Evolutionary conservation across 805 yeast species (phyloP).

Genomic region (Sporopachydermia lactativora): DNA sequence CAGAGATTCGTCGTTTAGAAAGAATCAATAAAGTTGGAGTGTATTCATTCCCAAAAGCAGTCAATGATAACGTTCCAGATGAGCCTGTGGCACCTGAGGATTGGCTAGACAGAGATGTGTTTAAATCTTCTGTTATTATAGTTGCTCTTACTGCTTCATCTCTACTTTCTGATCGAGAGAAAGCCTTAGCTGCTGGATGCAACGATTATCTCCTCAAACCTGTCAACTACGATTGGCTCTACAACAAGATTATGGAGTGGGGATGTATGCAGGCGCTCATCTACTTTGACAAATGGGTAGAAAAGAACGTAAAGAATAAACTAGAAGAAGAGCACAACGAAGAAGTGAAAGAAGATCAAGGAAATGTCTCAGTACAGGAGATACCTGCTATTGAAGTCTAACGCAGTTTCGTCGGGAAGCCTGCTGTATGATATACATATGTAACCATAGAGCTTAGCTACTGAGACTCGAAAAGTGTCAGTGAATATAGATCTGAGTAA

Average conservation of each 20-base stretch:
- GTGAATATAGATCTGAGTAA: too few relatives aligned
- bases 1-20: slow-evolving; percentile 79
- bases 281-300: slow-evolving; percentile 87
- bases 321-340: background rate
- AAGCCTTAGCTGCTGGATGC: slow-evolving; percentile 94
- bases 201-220: slow-evolving; percentile 95
- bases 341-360: too few relatives aligned
- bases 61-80: slow-evolving; percentile 12
- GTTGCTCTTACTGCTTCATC: slow-evolving; percentile 95
- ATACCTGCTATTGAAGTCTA: too few relatives aligned
- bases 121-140: slow-evolving; percentile 90
- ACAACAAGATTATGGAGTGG: slow-evolving; percentile 92
- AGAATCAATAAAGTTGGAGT: slow-evolving; percentile 66
- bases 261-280: slow-evolving; percentile 98
- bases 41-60: slow-evolving; percentile 21
- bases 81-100: slow-evolving; percentile 26
- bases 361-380: too few relatives aligned
- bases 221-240: slow-evolving; percentile 86
- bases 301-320: slow-evolving; percentile 10
- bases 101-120: slow-evolving; percentile 42
- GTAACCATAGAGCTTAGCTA: too few relatives aligned
- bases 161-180: slow-evolving; percentile 68
- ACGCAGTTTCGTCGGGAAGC: too few relatives aligned
- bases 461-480: too few relatives aligned
- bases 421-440: too few relatives aligned